These are phyloP conservation scores for Huntiella abstrusa DNA, from an alignment of 2,329 filamentous ascomycete genomes.

Conservation along the genomic window DNA sequence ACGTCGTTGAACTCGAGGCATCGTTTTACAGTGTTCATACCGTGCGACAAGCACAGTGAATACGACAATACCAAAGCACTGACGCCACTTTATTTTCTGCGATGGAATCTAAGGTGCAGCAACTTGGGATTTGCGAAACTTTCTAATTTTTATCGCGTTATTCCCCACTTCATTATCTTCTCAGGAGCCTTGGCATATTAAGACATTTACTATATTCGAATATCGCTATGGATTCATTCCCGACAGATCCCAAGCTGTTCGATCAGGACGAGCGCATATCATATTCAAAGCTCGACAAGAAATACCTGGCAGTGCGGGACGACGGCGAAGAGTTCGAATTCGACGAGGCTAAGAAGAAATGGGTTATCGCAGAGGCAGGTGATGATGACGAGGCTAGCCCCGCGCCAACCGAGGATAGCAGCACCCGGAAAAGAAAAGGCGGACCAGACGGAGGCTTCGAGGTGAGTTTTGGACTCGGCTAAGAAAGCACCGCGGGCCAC, in stretches of 20 bases:
- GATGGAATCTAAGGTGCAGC: too few relatives aligned
- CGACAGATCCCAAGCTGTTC: constrained; percentile 48
- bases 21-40: too few relatives aligned
- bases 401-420: not conserved
- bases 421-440: not conserved
- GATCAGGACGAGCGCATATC: constrained; percentile 66
- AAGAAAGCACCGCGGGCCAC: constrained; percentile 19
- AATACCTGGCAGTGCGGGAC: constrained; percentile 68
- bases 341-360: constrained; percentile 49
- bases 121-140: too few relatives aligned
- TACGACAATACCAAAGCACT: too few relatives aligned
- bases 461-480: constrained; percentile 16
- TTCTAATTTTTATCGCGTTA: too few relatives aligned
- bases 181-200: too few relatives aligned
- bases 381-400: constrained; percentile 15
- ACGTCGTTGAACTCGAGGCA: not conserved
- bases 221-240: constrained; percentile 18
- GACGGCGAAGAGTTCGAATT: constrained; percentile 76
- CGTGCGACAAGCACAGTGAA: too few relatives aligned
- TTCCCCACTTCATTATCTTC: too few relatives aligned
- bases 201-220: too few relatives aligned
- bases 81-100: too few relatives aligned
- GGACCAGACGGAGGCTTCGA: not conserved
- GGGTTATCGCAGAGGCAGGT: constrained; percentile 42
- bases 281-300: constrained; percentile 65